Evolutionary conservation across 2,329 filamentous ascomycete species (phyloP), one percentile per base, ranked within the genome.

Genomic region (Colletotrichum coccodes): DNA sequence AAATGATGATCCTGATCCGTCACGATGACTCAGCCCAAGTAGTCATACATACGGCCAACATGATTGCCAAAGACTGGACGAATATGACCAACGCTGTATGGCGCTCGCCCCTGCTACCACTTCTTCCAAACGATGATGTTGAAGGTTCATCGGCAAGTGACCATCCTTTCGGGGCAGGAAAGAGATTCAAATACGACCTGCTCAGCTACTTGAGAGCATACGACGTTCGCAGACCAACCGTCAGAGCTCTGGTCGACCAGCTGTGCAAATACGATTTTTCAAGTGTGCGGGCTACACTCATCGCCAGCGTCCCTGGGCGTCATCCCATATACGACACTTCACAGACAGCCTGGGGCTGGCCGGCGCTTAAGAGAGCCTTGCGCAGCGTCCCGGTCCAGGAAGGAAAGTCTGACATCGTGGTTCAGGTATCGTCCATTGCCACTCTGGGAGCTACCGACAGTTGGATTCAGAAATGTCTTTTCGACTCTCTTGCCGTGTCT

Each of bases 11-110:
- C n/a, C 79, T 97, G 4, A 84, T 97, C 70, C 87, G 92, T 6
- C 90, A 92, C 76, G 94, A 97, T 76, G 89, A 92, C 70, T 88
- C 86, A 0, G 92, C 91, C 0, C 92, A 97, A 79, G 82, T 97
- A 6, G 80, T 97, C 64, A 94, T 97, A 34, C 93, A 97, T 73
- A 97, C 94, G 0, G 94, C 94, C 21, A 97, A 97, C 73, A 94
- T 97, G 91, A 95, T 97, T n/a, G 76, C 86, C 4, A 90, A 91
- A 63, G 94, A 97, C 77, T 97, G 94, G 94, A 87, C 85, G 1
- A 96, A 96, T 73, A 93, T 97, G 92, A 92, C 91, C 1, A 94
- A 97, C 77, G 94, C 89, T 1, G 87, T 93, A 6, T 97, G 94
- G 94, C 84, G 82, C 57, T 95, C 93, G 0, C 93, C 93, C 0